Evolutionary conservation across 805 yeast species (phyloP).

Genomic region (Yarrowia hollandica): DNA sequence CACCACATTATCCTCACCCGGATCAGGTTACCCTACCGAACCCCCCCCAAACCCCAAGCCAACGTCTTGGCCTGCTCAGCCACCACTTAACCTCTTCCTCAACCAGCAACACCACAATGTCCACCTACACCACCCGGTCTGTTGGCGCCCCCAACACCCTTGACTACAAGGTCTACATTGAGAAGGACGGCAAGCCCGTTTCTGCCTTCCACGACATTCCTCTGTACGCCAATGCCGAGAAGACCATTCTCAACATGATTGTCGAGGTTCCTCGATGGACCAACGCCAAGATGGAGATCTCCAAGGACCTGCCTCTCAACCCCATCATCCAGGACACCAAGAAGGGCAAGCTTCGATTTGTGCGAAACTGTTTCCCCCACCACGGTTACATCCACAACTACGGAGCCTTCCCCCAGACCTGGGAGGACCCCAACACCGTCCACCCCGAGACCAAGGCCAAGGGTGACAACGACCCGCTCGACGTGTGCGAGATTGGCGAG

Average conservation of each 20-base stretch:
- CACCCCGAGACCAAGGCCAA: conserved; percentile 51
- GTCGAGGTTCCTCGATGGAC: conserved; percentile 99
- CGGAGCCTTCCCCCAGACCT: conserved; percentile 99
- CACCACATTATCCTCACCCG: neutral
- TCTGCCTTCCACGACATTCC: conserved; percentile 96
- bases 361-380: conserved; percentile 97
- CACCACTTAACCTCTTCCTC: conserved; percentile 13
- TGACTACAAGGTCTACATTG: conserved; percentile 88
- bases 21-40: conserved; percentile 17
- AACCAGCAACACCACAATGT: conserved; percentile 2
- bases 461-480: conserved; percentile 96
- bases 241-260: conserved; percentile 82
- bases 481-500: conserved; percentile 89
- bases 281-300: conserved; percentile 93
- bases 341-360: conserved; percentile 94
- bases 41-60: neutral
- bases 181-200: conserved; percentile 89
- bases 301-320: conserved; percentile 78
- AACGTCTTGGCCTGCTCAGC: neutral
- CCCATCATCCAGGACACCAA: conserved; percentile 97
- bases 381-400: conserved; percentile 98
- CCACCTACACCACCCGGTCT: conserved; percentile 76
- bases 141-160: conserved; percentile 94
- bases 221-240: conserved; percentile 89
- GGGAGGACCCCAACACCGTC: conserved; percentile 83